These are phyloP conservation scores for Termitomyces sp. DNA, from an alignment of 768 basidiomycete genomes.

Conservation along the genomic window DNA sequence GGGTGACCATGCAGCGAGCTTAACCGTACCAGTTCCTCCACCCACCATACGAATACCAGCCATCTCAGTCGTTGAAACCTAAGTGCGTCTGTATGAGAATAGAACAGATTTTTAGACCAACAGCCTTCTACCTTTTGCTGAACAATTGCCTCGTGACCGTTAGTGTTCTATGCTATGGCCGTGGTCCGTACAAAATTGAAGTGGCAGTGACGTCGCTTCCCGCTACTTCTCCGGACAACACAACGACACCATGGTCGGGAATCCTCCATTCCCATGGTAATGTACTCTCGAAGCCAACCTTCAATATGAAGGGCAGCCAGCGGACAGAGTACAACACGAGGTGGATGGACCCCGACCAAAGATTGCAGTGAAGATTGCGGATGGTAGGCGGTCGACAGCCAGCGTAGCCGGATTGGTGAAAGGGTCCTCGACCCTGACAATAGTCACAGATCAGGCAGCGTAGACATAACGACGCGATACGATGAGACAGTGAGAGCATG, in stretches of 20 bases:
- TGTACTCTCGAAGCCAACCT: background rate
- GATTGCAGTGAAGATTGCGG: background rate
- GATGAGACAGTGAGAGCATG: background rate
- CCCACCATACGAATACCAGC: background rate
- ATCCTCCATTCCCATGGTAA: constrained; percentile 5
- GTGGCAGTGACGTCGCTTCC: background rate
- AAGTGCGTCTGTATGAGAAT: background rate
- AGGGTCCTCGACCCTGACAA: background rate
- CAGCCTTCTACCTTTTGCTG: no score
- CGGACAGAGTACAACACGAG: constrained; percentile 4
- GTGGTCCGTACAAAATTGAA: background rate
- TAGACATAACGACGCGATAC: background rate
- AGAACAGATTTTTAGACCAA: background rate
- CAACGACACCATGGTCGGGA: background rate
- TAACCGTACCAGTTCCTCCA: background rate
- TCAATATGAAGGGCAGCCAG: background rate
- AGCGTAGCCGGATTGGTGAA: background rate
- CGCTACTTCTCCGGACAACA: background rate
- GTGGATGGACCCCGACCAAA: background rate
- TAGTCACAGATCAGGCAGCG: background rate
- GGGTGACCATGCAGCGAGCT: background rate
- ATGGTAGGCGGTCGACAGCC: background rate
- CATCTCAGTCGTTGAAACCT: no score
- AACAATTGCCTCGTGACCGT: background rate
- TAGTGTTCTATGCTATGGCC: background rate